Conservation (phyloP, 106 monocot genomes). For the Chionographis japonica region DNA sequence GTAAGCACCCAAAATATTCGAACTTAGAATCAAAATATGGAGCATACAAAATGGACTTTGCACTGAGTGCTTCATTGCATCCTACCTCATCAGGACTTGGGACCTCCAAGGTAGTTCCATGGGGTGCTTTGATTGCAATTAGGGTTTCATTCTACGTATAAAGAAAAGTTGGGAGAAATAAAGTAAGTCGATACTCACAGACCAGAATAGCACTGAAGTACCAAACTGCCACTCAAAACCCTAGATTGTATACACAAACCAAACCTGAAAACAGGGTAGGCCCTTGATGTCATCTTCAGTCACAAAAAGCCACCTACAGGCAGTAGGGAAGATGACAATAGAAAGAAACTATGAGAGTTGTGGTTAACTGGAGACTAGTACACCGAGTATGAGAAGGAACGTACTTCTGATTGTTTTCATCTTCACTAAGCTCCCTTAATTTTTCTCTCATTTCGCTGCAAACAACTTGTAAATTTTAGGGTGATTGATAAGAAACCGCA, state of each 20-base stretch:
- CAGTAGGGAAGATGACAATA: not conserved
- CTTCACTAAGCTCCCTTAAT: slow-evolving; percentile 58
- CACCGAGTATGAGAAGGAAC: not conserved
- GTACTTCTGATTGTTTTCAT: slow-evolving; percentile 76
- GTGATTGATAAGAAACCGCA: not conserved
- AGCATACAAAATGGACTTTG: not conserved
- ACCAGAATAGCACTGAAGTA: too few relatives aligned
- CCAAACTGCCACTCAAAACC: too few relatives aligned
- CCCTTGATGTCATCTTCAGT: slow-evolving; percentile 94
- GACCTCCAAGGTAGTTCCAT: slow-evolving; percentile 90
- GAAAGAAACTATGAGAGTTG: not conserved
- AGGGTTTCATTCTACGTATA: slow-evolving; percentile 74
- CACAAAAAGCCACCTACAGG: slow-evolving; percentile 85
- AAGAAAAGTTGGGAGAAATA: not conserved
- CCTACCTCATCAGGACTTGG: slow-evolving; percentile 92
- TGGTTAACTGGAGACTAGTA: not conserved
- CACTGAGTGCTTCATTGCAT: not conserved
- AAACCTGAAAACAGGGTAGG: slow-evolving; percentile 85
- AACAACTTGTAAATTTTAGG: not conserved
- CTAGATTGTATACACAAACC: too few relatives aligned
- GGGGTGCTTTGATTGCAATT: slow-evolving; percentile 95
- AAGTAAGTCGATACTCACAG: too few relatives aligned
- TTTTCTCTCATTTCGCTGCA: slow-evolving; percentile 68
- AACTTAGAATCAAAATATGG: not conserved
- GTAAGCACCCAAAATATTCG: not conserved